Base-by-base conservation (phyloP, 192 early-diverging fungal genomes). In the Entophlyctis luteolus region DNA sequence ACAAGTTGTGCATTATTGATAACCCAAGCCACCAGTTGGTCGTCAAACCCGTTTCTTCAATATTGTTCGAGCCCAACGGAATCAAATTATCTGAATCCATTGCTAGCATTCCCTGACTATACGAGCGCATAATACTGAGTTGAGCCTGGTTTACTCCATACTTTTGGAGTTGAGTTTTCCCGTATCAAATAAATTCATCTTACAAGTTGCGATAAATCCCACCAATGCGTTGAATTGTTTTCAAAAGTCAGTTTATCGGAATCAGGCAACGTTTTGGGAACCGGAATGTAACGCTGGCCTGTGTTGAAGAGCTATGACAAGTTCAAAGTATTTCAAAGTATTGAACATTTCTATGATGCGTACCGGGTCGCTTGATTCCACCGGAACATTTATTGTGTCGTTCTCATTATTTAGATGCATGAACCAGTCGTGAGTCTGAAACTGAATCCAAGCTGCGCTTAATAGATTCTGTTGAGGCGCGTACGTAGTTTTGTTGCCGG, bases 341-440 rank as follows among this genome's bases (percentile, higher is more conserved):
- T 27, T 52, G 49, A 1, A 52, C n/a, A n/a, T 52, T 16, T 0
- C 49, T 0, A 20, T 52, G 22, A 28, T 16, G 20, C 20, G 27
- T 8, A 68, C 31, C 18, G 68, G 69, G 32, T 74, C 70, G 29
- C 60, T 55, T 14, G 18, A 1, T 6, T 33, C 42, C 49, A 74
- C 27, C n/a, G 72, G 72, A 20, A 73, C 69, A 22, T 74, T 62
- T 33, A 67, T 54, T 36, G 73, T 62, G 34, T 48, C 59, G 32
- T 34, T 27, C 29, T 20, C 20, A 54, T 49, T 69, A 48, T 29
- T 67, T 10, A 62, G 29, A 33, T 49, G 57, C 23, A 4, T 18
- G 38, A 74, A 73, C 70, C 69, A 73, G 42, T 75, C 74, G 55
- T 75, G 74, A 59, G 65, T 65, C 35, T 68, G 62, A 65, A 75